These are phyloP conservation scores for Erodium trifolium DNA, from an alignment of 441 rosid genomes.

Conservation along the genomic window DNA sequence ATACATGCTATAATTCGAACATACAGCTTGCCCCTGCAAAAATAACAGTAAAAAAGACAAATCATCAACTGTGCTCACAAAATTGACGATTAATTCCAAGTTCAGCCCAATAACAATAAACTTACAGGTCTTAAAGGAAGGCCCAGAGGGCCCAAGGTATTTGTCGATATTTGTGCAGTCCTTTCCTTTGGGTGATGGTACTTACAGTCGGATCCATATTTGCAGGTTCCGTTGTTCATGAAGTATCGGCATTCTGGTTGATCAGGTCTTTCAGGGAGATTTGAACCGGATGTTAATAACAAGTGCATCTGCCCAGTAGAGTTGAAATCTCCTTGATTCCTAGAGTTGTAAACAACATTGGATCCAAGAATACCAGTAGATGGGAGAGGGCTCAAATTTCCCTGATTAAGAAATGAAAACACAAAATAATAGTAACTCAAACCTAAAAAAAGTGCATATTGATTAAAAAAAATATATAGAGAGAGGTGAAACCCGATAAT, in stretches of 20 bases:
- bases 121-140: constrained; percentile 74
- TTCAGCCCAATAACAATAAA: constrained; percentile 6
- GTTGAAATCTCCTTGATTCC: constrained; percentile 32
- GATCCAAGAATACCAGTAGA: constrained; percentile 33
- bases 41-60: not conserved
- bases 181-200: constrained; percentile 82
- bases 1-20: not conserved
- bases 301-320: constrained; percentile 29
- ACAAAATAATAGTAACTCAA: not conserved
- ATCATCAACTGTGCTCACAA: too few species aligned
- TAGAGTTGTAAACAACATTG: constrained; percentile 9
- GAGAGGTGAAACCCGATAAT: too few species aligned
- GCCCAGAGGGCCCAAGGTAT: constrained; percentile 30
- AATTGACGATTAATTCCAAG: too few species aligned
- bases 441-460: too few species aligned
- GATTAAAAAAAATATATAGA: too few species aligned
- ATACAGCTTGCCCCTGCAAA: constrained; percentile 36
- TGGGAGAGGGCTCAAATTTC: constrained; percentile 34
- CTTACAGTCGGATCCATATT: constrained; percentile 71
- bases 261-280: constrained; percentile 4
- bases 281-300: constrained; percentile 12
- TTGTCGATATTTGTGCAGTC: constrained; percentile 33
- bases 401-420: constrained; percentile 22
- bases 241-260: constrained; percentile 50
- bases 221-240: constrained; percentile 79